phyloP scores from a whole-genome alignment of 129 eudicot genomes.

The Cynara cardunculus region DNA sequence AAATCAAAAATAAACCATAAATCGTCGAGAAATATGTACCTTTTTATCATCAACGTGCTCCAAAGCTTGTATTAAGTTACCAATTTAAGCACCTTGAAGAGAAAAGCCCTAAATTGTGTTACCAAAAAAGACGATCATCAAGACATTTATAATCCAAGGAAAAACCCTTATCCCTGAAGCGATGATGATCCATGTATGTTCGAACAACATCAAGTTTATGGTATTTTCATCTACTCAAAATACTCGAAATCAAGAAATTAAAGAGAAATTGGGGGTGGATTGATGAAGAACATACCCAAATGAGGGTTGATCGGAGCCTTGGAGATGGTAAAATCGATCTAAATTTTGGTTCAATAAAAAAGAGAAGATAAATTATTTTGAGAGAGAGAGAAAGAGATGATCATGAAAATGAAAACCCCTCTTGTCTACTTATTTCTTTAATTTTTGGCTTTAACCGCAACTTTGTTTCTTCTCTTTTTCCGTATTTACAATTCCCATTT shows the following conservation, averaged over 20 bases:
- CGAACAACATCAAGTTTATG: slow-evolving; percentile 10
- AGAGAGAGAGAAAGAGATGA: slow-evolving; percentile 30
- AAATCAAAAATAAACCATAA: slow-evolving; percentile 14
- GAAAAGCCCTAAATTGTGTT: slow-evolving; percentile 27
- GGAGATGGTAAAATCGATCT: slow-evolving; percentile 18
- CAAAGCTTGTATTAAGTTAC: slow-evolving; percentile 36
- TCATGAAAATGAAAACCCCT: slow-evolving; percentile 40
- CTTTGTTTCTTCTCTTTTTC: slow-evolving; percentile 32
- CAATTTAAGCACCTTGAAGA: slow-evolving; percentile 1
- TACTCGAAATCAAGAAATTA: slow-evolving; percentile 15
- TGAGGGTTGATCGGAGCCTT: slow-evolving; percentile 39
- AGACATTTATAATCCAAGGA: slow-evolving; percentile 33
- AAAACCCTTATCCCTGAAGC: slow-evolving; percentile 20
- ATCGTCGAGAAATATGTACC: slow-evolving; percentile 32
- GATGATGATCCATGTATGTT: slow-evolving; percentile 26
- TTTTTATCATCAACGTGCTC: slow-evolving; percentile 52
- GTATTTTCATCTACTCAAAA: slow-evolving; percentile 24
- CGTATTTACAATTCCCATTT: slow-evolving; percentile 19
- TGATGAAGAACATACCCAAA: slow-evolving; percentile 28
- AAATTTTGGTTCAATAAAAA: not conserved
- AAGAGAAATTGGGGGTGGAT: not conserved
- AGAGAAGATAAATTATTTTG: slow-evolving; percentile 21
- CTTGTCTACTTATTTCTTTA: slow-evolving; percentile 29
- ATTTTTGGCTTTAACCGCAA: slow-evolving; percentile 45
- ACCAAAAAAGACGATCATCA: slow-evolving; percentile 24